Conservation (phyloP, 208 protist genomes). For the Crithidia sp. region DNA sequence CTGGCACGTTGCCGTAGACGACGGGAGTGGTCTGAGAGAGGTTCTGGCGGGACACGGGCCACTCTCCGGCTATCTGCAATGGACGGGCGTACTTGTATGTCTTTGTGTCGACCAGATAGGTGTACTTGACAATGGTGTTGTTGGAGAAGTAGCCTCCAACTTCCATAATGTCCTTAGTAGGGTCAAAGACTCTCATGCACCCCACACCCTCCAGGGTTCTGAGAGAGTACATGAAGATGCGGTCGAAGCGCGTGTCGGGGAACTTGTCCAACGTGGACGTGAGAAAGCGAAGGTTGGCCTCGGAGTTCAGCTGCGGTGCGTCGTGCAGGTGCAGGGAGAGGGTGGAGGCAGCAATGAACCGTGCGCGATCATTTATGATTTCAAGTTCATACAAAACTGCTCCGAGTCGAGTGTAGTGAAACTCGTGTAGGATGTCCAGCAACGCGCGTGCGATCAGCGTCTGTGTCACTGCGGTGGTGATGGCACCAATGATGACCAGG, state of each 20-base stretch:
- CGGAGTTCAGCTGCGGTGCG: neutral
- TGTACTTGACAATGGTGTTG: neutral
- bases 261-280: neutral
- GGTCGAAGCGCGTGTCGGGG: neutral
- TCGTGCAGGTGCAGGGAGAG: neutral
- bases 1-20: neutral
- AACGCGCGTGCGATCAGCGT: neutral
- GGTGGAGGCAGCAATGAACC: neutral
- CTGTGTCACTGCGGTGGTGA: neutral
- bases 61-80: neutral
- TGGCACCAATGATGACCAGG: neutral
- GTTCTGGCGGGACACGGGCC: neutral
- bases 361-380: too few relatives aligned
- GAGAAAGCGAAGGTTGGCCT: neutral
- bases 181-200: neutral
- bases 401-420: neutral
- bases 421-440: neutral
- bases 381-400: neutral
- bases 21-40: neutral
- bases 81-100: neutral
- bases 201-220: neutral
- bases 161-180: neutral
- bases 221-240: neutral
- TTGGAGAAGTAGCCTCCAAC: neutral
- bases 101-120: neutral